Evolutionary conservation across 2,329 filamentous ascomycete species (phyloP), one percentile per base, ranked within the genome.

Genomic region (Diaporthe sp.): DNA sequence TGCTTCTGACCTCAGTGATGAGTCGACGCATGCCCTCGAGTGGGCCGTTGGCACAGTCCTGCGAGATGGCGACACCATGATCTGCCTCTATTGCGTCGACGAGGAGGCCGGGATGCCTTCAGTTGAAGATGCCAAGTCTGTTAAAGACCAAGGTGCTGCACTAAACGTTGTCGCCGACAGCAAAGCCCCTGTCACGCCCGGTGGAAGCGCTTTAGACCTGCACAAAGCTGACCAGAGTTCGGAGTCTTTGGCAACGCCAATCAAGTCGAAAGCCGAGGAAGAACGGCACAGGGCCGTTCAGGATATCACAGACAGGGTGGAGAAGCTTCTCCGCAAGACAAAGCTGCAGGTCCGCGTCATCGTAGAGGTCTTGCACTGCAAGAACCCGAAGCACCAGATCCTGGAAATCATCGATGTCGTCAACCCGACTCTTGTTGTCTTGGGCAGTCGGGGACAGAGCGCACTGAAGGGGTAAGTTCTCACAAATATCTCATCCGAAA

Each of bases 1-100:
- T n/a, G 96, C 97, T 4, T 98, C 95, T 0, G 97, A 99, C 83
- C 87, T 98, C 4, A 98, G 96, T 79, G 94, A 97, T 51, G 97
- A 99, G 85, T 96, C 96, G 6, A 94, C 95, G 9, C 97, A 98
- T 83, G 97, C 97, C 1, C 88, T 99, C 44, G 97, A 99, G 83
- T 99, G 97, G 97, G 97, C 96, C 0, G 96, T 99, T 74, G 97
- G 97, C 10, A 98, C 96, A 0, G 95, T 98, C 8, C 88, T 99
- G 42, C 91, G 97, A 67, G 96, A 98, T 79, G 97, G 97, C 10
- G 97, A 99, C 82, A 98, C 96, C 0, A 88, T 99, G 49, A 92
- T 98, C 77, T 95, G 95, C 3, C 95, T 98, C 61, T 98, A 97
- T 85, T 98, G 96, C 74, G 93, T 98, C 34, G 95, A 98, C 79